Percentiles rank a stretch among this genome's conserved stretches.
Conservation (phyloP, 179 eudicot genomes). For the Beta lomatogona region DNA sequence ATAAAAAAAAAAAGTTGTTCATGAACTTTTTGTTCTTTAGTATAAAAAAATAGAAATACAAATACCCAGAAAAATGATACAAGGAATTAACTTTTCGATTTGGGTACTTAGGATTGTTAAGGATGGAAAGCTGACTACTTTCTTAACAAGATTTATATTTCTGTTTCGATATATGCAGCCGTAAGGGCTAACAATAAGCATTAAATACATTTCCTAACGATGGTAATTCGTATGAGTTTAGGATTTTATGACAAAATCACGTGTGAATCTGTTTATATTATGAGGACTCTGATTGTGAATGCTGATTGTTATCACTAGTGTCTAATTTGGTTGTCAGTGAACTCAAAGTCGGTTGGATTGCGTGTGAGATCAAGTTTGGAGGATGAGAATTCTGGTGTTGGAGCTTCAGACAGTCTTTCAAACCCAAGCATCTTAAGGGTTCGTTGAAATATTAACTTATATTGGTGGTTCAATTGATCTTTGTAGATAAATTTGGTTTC, state of each 20-base stretch:
- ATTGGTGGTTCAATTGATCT: not conserved
- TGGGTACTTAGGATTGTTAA: no score
- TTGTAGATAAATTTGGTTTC: not conserved
- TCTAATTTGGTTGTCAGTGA: slow-evolving; percentile 22
- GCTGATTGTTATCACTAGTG: slow-evolving; percentile 9
- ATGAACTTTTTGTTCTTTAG: no score
- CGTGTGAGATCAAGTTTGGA: slow-evolving; percentile 51
- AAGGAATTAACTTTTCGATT: not conserved
- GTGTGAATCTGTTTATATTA: not conserved
- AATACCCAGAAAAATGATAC: not conserved
- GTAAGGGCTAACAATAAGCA: no score
- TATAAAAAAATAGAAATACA: no score
- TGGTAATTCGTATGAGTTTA: no score
- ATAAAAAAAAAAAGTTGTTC: no score
- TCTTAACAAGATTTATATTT: no score
- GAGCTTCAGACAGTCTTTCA: slow-evolving; percentile 30
- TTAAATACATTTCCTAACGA: no score
- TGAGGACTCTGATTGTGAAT: not conserved
- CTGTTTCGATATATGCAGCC: no score
- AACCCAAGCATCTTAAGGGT: slow-evolving; percentile 41
- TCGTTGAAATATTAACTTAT: not conserved
- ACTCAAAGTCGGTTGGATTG: slow-evolving; percentile 33
- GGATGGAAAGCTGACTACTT: no score
- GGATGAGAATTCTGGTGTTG: slow-evolving; percentile 31
- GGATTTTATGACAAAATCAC: no score